These are phyloP conservation scores for Vaccinium corymbosum DNA, from an alignment of 148 eudicot species.

Conservation along the genomic window DNA sequence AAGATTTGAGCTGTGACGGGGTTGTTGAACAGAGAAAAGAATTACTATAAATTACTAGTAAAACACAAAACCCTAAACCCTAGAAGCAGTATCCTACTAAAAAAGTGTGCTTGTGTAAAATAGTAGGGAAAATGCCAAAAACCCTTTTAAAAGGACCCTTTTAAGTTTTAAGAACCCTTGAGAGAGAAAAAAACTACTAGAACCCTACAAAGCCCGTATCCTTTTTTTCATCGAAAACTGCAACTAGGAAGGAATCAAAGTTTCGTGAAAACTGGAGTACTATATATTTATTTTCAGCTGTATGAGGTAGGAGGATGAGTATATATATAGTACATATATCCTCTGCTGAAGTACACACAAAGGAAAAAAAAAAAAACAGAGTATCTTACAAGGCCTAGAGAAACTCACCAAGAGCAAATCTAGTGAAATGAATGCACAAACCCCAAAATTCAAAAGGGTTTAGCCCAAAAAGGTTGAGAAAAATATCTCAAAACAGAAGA, in stretches of 20 bases:
- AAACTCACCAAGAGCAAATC: slow-evolving; percentile 21
- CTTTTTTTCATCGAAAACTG: slow-evolving; percentile 27
- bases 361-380: slow-evolving; percentile 12
- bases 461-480: slow-evolving; percentile 16
- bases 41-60: slow-evolving; percentile 9
- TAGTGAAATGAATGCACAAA: slow-evolving; percentile 26
- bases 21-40: slow-evolving; percentile 16
- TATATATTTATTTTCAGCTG: neutral
- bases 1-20: neutral
- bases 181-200: slow-evolving; percentile 12
- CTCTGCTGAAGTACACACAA: neutral
- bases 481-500: slow-evolving; percentile 7
- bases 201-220: slow-evolving; percentile 19
- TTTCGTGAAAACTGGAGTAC: neutral
- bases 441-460: slow-evolving; percentile 28
- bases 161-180: neutral
- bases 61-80: slow-evolving; percentile 69
- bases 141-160: neutral
- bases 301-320: neutral
- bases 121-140: neutral
- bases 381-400: slow-evolving; percentile 18
- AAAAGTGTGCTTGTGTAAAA: neutral
- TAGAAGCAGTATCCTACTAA: slow-evolving; percentile 18
- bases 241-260: neutral
- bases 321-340: neutral